Evolutionary conservation across 2,329 filamentous ascomycete genomes (phyloP).

Genomic region (Sporothrix phasma): DNA sequence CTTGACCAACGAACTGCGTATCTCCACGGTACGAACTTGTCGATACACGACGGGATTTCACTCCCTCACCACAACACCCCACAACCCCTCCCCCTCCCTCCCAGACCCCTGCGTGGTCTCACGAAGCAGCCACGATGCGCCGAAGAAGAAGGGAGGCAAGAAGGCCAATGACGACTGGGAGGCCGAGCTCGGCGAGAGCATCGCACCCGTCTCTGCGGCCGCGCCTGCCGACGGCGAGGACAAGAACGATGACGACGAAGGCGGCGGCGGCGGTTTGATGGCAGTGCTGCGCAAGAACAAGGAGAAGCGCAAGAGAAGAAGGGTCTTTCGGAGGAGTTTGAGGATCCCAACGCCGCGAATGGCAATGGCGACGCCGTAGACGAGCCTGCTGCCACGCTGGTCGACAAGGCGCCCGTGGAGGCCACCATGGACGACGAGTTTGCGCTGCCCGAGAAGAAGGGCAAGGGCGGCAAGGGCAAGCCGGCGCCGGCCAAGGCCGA

Average conservation of each 20-base stretch:
- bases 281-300: constrained; percentile 73
- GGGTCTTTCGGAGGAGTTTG: constrained; percentile 61
- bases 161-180: constrained; percentile 94
- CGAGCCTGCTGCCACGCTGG: constrained; percentile 39
- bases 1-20: neutral
- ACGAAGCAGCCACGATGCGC: constrained; percentile 51
- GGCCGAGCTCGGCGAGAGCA: constrained; percentile 73
- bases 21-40: neutral
- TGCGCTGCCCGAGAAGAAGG: constrained; percentile 66
- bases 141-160: constrained; percentile 76
- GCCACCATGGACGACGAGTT: constrained; percentile 80
- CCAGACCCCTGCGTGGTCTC: neutral
- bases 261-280: constrained; percentile 60
- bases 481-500: constrained; percentile 40
- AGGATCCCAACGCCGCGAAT: constrained; percentile 54
- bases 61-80: no score
- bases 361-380: constrained; percentile 25
- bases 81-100: neutral
- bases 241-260: constrained; percentile 35
- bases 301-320: constrained; percentile 86
- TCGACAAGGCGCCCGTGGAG: constrained; percentile 66
- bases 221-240: constrained; percentile 36
- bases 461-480: constrained; percentile 45
- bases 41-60: neutral
- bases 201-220: constrained; percentile 50